Percentiles rank a stretch among this genome's conserved stretches.
Evolutionary conservation across 805 yeast species (phyloP).

Genomic region (Candida sphagnicola): DNA sequence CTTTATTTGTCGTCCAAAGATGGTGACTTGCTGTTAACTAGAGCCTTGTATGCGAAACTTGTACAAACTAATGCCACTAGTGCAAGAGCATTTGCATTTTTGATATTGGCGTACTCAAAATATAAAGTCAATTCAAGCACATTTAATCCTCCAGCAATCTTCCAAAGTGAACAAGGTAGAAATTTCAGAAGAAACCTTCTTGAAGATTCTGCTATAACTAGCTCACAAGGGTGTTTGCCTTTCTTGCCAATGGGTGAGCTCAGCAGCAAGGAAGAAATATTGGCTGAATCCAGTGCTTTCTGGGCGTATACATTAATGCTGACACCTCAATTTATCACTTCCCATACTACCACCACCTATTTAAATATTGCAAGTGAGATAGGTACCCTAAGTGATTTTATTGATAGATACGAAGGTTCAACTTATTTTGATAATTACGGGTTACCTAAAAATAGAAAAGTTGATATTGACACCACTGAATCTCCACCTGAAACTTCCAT

Average conservation of each 20-base stretch:
- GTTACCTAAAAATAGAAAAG: conserved; percentile 13
- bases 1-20: conserved; percentile 73
- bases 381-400: conserved; percentile 31
- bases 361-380: conserved; percentile 43
- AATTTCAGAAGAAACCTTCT: conserved; percentile 45
- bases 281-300: conserved; percentile 76
- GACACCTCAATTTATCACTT: conserved; percentile 41
- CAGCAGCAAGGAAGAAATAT: conserved; percentile 34
- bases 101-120: conserved; percentile 49
- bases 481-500: neutral
- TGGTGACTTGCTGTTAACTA: conserved; percentile 68
- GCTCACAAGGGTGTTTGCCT: conserved; percentile 44
- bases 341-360: conserved; percentile 45
- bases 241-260: conserved; percentile 59
- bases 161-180: conserved; percentile 43
- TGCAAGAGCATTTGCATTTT: conserved; percentile 40
- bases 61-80: conserved; percentile 31
- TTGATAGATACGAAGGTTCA: conserved; percentile 25
- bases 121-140: conserved; percentile 11
- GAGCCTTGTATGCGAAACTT: conserved; percentile 60
- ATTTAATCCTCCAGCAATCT: conserved; percentile 18
- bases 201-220: conserved; percentile 16
- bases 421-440: conserved; percentile 26
- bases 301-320: conserved; percentile 52
- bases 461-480: conserved; percentile 7